phyloP scores from a whole-genome alignment of 2,329 filamentous ascomycete species.

The Cyclaneusma minus region DNA sequence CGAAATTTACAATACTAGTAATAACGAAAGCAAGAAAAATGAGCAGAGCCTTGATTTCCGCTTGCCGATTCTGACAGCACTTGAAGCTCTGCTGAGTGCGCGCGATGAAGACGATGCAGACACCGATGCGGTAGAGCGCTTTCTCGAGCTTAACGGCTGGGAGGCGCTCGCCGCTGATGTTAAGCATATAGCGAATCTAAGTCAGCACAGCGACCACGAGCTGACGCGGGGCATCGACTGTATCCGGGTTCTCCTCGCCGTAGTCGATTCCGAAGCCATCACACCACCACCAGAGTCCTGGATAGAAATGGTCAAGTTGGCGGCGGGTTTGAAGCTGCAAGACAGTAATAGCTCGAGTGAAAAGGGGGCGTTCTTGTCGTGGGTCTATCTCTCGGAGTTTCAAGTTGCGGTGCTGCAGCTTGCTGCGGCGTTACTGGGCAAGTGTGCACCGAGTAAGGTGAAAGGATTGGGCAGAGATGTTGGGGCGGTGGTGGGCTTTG shows the following conservation, averaged over 20 bases:
- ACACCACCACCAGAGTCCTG: conserved; percentile 32
- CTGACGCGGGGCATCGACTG: conserved; percentile 33
- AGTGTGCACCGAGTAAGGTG: conserved; percentile 28
- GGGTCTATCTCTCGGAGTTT: conserved; percentile 24
- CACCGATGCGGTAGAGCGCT: conserved; percentile 16
- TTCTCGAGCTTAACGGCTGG: conserved; percentile 40
- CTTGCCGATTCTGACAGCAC: conserved; percentile 38
- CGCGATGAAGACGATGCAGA: conserved; percentile 28
- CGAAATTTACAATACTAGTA: conserved; percentile 7
- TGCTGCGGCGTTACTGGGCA: conserved; percentile 32
- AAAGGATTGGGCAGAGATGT: conserved; percentile 36
- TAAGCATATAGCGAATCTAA: conserved; percentile 22
- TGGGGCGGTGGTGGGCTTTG: conserved; percentile 32
- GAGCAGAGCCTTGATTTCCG: conserved; percentile 41
- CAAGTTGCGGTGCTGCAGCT: conserved; percentile 39
- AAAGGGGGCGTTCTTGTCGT: conserved; percentile 5
- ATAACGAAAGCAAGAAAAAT: no score
- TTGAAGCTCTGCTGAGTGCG: conserved; percentile 39
- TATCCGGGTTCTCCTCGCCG: conserved; percentile 35
- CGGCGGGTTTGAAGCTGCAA: conserved; percentile 30
- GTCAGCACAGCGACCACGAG: conserved; percentile 6
- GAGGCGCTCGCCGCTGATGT: conserved; percentile 33
- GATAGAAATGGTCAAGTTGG: conserved; percentile 36
- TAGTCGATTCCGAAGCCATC: conserved; percentile 31
- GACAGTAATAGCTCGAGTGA: conserved; percentile 6